Evolutionary conservation across 495 filamentous ascomycete species (phyloP).

Genomic region (Hyaloscypha bicolor): DNA sequence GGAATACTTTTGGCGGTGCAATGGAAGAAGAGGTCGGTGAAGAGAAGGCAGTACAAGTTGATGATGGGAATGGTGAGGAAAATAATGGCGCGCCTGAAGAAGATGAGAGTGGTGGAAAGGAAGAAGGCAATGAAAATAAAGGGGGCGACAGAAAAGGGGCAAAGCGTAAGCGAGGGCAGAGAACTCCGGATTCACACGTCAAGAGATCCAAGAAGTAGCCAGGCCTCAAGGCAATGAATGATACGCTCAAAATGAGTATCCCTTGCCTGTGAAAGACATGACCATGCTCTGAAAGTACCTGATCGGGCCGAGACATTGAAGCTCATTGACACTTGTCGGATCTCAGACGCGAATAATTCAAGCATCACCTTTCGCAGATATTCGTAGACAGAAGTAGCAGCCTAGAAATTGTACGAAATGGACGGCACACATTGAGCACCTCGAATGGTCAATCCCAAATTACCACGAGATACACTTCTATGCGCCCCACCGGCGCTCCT

Average conservation of each 20-base stretch:
- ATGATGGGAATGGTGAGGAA: conserved; percentile 34
- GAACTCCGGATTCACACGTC: conserved; percentile 47
- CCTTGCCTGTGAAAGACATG: no score
- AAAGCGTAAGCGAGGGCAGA: conserved; percentile 33
- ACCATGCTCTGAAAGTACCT: no score
- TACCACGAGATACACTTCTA: not conserved
- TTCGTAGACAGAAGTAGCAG: no score
- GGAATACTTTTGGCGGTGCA: conserved; percentile 35
- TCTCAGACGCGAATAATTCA: no score
- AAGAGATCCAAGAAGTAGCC: conserved; percentile 38
- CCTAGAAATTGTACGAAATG: no score
- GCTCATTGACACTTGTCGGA: no score
- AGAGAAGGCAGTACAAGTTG: conserved; percentile 28
- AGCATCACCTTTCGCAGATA: no score
- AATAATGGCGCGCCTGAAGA: conserved; percentile 37
- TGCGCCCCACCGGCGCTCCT: not conserved
- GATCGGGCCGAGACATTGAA: no score
- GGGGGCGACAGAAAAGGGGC: conserved; percentile 7
- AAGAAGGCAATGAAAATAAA: conserved; percentile 23
- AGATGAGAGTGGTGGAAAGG: conserved; percentile 32
- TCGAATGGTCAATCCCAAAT: not conserved
- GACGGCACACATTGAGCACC: no score
- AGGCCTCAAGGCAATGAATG: no score
- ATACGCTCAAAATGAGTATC: no score
- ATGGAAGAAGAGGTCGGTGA: conserved; percentile 14